A percentile compares a stretch with the other conserved stretches of the same genome.
These are phyloP conservation scores for Malassezia sympodialis DNA, from an alignment of 1,284 basidiomycete species.

Conservation along the genomic window DNA sequence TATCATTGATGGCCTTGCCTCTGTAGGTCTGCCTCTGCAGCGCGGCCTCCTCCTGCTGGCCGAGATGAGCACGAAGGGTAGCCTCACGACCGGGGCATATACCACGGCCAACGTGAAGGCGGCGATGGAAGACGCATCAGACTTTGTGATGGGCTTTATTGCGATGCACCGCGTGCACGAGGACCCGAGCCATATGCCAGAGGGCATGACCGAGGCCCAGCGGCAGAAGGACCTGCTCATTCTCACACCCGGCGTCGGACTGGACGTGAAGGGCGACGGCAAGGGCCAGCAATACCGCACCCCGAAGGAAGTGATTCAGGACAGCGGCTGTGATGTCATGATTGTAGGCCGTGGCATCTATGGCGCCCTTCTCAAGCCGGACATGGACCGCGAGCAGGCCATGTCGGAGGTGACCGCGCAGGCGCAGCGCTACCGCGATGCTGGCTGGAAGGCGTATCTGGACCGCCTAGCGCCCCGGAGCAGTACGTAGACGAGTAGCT, in stretches of 20 bases:
- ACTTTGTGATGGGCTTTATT: constrained; percentile 59
- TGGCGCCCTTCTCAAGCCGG: constrained; percentile 52
- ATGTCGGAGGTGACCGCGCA: constrained; percentile 57
- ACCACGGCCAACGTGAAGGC: constrained; percentile 66
- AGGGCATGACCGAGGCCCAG: constrained; percentile 20
- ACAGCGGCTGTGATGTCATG: constrained; percentile 88
- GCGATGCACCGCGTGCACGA: constrained; percentile 57
- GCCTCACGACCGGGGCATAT: constrained; percentile 73
- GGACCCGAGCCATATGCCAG: constrained; percentile 46
- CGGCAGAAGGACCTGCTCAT: constrained; percentile 68
- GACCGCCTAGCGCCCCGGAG: constrained; percentile 44
- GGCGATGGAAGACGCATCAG: constrained; percentile 30
- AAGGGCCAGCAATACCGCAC: constrained; percentile 97
- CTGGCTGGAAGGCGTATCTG: constrained; percentile 85
- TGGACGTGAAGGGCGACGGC: constrained; percentile 69
- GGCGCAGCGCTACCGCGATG: constrained; percentile 70
- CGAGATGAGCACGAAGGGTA: constrained; percentile 89
- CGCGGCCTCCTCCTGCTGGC: constrained; percentile 83
- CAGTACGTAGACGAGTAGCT: constrained; percentile 17
- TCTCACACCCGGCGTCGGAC: constrained; percentile 82
- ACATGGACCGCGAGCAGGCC: constrained; percentile 50
- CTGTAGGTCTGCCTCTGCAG: constrained; percentile 71
- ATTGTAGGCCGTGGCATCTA: constrained; percentile 96
- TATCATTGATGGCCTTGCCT: constrained; percentile 74
- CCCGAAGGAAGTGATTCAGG: constrained; percentile 69